Percentiles rank a stretch among this genome's conserved stretches.
These are phyloP conservation scores for Annona cherimola DNA, from an alignment of 164 flowering plant genomes.

Conservation along the genomic window DNA sequence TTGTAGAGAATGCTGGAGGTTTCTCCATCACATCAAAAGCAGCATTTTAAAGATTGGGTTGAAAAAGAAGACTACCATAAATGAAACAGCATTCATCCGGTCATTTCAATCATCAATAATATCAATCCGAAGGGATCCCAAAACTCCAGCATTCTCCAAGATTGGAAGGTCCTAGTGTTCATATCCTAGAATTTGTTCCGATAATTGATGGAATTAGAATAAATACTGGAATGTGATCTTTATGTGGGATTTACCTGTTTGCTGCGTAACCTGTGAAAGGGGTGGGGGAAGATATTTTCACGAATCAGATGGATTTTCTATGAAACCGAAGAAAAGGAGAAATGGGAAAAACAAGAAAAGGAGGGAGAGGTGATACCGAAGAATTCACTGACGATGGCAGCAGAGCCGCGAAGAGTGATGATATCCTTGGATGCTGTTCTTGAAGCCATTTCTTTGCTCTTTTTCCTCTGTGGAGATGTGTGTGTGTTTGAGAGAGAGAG, in stretches of 20 bases:
- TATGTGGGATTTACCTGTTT: constrained; percentile 54
- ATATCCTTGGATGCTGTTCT: constrained; percentile 78
- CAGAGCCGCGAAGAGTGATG: constrained; percentile 87
- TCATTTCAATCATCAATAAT: neutral
- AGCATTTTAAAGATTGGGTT: neutral
- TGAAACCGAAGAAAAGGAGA: neutral
- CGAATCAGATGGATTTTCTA: neutral
- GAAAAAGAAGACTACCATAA: neutral
- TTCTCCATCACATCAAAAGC: neutral
- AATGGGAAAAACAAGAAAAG: constrained; percentile 1
- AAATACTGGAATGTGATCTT: neutral
- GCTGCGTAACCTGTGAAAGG: constrained; percentile 80
- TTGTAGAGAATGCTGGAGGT: constrained; percentile 72
- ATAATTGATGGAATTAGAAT: neutral
- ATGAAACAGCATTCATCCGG: neutral
- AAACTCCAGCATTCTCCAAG: neutral
- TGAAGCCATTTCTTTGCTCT: constrained; percentile 49
- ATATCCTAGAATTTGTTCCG: neutral
- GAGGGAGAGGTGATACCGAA: constrained; percentile 40
- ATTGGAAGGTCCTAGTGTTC: neutral
- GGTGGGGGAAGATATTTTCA: neutral
- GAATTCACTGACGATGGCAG: constrained; percentile 97
- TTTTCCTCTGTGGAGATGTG: neutral
- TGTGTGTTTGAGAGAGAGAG: neutral
- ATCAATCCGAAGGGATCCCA: neutral